Percentiles rank a stretch among this genome's conserved stretches.
Conservation (phyloP, 176 grass and related monocot species). For the Triticum aestivum region IWGSC_CS_RefSeq_v2.1 NC_057807.1:378653572-378654071, state of each 20-base stretch:
- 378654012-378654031: background rate
- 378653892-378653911: conserved; percentile 70
- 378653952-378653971: conserved; percentile 68
- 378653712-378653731: background rate
- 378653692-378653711: background rate
- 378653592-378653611: background rate
- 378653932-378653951: conserved; percentile 76
- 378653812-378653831: conserved; percentile 80
- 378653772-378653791: conserved; percentile 88
- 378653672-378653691: background rate
- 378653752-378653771: conserved; percentile 27
- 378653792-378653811: conserved; percentile 87
- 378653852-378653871: conserved; percentile 61
- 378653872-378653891: conserved; percentile 76
- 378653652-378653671: background rate
- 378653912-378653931: conserved; percentile 75
- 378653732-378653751: background rate
- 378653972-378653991: conserved; percentile 70
- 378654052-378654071: background rate
- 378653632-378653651: background rate
- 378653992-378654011: conserved; percentile 3
- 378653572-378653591: background rate
- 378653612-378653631: background rate
- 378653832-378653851: conserved; percentile 85
- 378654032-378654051: conserved; percentile 11